Conservation (phyloP, 176 grass and related monocot genomes). For the Zea luxurians region DNA sequence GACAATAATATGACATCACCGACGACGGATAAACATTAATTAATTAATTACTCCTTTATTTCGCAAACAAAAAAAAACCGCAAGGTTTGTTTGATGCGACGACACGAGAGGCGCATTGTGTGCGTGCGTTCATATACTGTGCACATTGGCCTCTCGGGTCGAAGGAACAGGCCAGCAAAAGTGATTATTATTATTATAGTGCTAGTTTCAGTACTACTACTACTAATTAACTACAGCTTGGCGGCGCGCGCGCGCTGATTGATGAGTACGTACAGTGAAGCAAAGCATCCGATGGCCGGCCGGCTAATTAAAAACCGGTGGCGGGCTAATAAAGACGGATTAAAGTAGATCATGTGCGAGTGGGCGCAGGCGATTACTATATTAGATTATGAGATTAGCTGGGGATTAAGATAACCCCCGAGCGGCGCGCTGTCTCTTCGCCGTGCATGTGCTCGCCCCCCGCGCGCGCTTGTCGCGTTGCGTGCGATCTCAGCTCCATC, state of each 20-base stretch:
- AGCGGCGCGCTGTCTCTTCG: slow-evolving; percentile 57
- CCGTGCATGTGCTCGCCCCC: slow-evolving; percentile 45
- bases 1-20: background rate
- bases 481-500: background rate
- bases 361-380: slow-evolving; percentile 36
- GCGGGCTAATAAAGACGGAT: slow-evolving; percentile 35
- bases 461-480: slow-evolving; percentile 41
- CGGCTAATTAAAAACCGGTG: slow-evolving; percentile 37
- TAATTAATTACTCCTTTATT: background rate
- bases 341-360: slow-evolving; percentile 37
- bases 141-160: too few species aligned
- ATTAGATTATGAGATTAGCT: background rate
- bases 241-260: background rate
- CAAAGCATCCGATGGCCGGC: slow-evolving; percentile 43
- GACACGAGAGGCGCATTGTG: background rate
- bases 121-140: background rate
- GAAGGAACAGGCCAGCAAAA: background rate
- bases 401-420: slow-evolving; percentile 50
- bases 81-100: background rate
- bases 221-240: background rate
- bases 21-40: too few species aligned
- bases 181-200: background rate
- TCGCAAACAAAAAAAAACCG: background rate
- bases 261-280: background rate
- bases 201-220: background rate